Base-by-base conservation (phyloP, 2,329 filamentous ascomycete species). In the Sordariomycetes sp. region DNA sequence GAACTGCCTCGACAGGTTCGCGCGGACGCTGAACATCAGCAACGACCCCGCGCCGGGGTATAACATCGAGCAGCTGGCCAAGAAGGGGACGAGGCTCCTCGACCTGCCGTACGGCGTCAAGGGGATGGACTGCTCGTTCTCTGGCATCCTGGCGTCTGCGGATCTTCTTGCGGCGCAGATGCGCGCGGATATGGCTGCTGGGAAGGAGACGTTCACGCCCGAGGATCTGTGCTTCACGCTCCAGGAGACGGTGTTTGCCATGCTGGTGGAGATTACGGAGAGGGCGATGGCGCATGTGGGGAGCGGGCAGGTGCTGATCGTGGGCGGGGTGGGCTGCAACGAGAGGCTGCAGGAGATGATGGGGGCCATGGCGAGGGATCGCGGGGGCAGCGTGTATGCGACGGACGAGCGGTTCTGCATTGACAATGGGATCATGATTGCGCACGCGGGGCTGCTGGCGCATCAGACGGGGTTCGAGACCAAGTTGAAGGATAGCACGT, bases 401-500 rank as follows among this genome's bases (percentile, higher is more conserved):
- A 97, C 92, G 0, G 94, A 99, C 68, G 94, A 99, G 76, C 79
- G 94, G 52, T 99, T 96, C 69, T 99, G 94, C 69, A 99, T 99
- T 64, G 94, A 99, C 71, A 99, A 99, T 65, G 94, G 94, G 54
- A 97, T 99, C 67, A 99, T 99, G 94, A 99, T 99, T 74, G 94
- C 94, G 1, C 92, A 99, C 70, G 94, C 94, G 1, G 94, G 94
- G 2, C 72, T 99, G 64, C 69, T 96, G 65, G 91, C 91, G 1
- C 94, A 87, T 68, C 78, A 85, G 69, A 91, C 84, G 17, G 92
- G 92, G 1, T 90, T 90, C 66, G 77, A 73, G 59, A 96, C 90
- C 1, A 73, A 79, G 8, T 68, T 97, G 53, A 84, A 86, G 61
- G 88, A 96, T 52, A 92, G 87, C 63, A 89, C 87, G 13, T 96